phyloP scores from a whole-genome alignment of 306 rosid species.

The Dalbergia oliveri region DNA sequence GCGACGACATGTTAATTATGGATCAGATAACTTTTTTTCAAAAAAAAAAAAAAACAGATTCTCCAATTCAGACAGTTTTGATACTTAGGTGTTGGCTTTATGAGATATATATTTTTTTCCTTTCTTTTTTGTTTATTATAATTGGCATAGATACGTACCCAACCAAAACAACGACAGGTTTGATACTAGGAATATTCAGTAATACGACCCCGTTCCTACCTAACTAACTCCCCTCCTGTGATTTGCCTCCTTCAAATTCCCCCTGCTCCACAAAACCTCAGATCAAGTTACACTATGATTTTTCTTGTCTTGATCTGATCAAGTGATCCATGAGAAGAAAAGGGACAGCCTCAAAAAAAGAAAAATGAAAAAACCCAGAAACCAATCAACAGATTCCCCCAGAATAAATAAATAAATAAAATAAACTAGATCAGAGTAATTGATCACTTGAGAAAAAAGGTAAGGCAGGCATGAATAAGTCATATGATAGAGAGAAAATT shows the following conservation, averaged over 20 bases:
- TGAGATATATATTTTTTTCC: too few relatives aligned
- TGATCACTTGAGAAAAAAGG: neutral
- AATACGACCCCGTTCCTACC: too few relatives aligned
- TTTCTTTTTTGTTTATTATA: too few relatives aligned
- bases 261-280: neutral
- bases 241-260: neutral
- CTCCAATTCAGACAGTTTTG: constrained; percentile 25
- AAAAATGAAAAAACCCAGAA: neutral
- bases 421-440: neutral
- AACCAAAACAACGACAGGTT: too few relatives aligned
- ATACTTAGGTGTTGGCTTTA: neutral
- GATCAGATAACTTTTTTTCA: neutral
- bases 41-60: neutral
- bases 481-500: neutral
- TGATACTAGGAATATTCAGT: neutral
- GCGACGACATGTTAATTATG: neutral
- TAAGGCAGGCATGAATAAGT: too few relatives aligned
- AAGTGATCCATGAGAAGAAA: neutral
- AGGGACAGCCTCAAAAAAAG: too few relatives aligned
- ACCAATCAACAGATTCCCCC: neutral
- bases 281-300: constrained; percentile 6
- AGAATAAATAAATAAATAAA: neutral
- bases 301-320: neutral
- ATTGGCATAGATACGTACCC: too few relatives aligned
- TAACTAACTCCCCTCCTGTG: neutral